These are phyloP conservation scores for Kwoniella pini DNA, from an alignment of 768 basidiomycete species.

Conservation along the genomic window DNA sequence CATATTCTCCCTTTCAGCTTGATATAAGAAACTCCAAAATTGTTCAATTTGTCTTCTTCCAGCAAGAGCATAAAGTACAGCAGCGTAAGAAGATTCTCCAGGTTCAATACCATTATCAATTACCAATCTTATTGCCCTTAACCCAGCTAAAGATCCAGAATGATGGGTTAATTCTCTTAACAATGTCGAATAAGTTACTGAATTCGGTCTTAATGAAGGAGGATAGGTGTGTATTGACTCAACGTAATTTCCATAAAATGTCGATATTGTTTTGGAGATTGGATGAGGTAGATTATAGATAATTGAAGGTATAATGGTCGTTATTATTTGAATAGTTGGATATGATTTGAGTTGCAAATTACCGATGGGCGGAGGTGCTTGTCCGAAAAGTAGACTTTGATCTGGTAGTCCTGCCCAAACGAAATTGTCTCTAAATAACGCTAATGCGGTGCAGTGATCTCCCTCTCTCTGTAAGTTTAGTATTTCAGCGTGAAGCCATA, in stretches of 20 bases:
- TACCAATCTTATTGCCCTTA: conserved; percentile 13
- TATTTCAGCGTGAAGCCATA: conserved; percentile 28
- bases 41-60: conserved; percentile 9
- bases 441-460: conserved; percentile 12
- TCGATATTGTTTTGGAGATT: not conserved
- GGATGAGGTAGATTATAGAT: conserved; percentile 10
- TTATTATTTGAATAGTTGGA: conserved; percentile 16
- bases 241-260: conserved; percentile 13
- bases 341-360: conserved; percentile 6
- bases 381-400: not conserved
- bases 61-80: conserved; percentile 19
- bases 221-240: not conserved
- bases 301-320: conserved; percentile 26
- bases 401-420: conserved; percentile 26
- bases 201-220: conserved; percentile 19
- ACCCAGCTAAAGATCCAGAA: conserved; percentile 13
- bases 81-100: conserved; percentile 11
- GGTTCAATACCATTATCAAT: conserved; percentile 11
- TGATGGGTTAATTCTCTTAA: conserved; percentile 24
- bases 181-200: conserved; percentile 14
- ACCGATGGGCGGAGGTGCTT: not conserved
- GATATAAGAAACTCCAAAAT: conserved; percentile 19
- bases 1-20: conserved; percentile 18
- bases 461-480: conserved; percentile 17
- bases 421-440: conserved; percentile 17